Evolutionary conservation across 2,329 filamentous ascomycete species (phyloP), one percentile per base, ranked within the genome.

Genomic region (Phialocephala subalpina): DNA sequence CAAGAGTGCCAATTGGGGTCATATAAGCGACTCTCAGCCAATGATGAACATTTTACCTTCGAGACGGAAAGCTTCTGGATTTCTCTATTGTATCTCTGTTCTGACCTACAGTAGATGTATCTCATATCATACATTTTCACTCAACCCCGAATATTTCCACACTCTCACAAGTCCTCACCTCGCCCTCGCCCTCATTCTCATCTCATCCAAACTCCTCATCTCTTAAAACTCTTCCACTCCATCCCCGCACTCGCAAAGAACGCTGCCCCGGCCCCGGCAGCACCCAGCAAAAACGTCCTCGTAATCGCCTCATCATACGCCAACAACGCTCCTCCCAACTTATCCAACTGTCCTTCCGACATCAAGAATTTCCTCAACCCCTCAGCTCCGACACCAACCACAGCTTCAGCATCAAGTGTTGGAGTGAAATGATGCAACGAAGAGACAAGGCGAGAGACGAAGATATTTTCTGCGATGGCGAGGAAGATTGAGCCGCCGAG

Each of bases 401-500:
- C 73, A 0, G 68, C 66, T 5, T 70, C 47, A 0, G 77, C 71
- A 52, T 79, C 65, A 16, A 79, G 66, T 22, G 57, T 45, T 2
- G 78, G 78, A 16, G 76, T 77, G 42, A 76, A 73, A 3, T 47
- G 20, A 0, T 64, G 60, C 0, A 83, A 47, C 0, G 57, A 35
- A 14, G 58, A 57, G 1, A 66, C 35, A 8, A 72, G 64, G 7
- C 62, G 60, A 1, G 64, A 65, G n/a, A 67, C 74, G 74, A 73
- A 70, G 45, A 86, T 81, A 2, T 82, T 82, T 72, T 87, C 83
- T 0, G 82, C 84, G n/a, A 86, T 84, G 2, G 83, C 81, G 1
- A 87, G 82, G 70, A 87, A 87, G 40, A 88, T 77, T 33, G 86
- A 82, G 36, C 84, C 85, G 25, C 86, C 86, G 5, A 88, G 79